Evolutionary conservation across 2,329 filamentous ascomycete genomes (phyloP), one percentile per base, ranked within the genome.

Genomic region (Cercospora sp.): DNA sequence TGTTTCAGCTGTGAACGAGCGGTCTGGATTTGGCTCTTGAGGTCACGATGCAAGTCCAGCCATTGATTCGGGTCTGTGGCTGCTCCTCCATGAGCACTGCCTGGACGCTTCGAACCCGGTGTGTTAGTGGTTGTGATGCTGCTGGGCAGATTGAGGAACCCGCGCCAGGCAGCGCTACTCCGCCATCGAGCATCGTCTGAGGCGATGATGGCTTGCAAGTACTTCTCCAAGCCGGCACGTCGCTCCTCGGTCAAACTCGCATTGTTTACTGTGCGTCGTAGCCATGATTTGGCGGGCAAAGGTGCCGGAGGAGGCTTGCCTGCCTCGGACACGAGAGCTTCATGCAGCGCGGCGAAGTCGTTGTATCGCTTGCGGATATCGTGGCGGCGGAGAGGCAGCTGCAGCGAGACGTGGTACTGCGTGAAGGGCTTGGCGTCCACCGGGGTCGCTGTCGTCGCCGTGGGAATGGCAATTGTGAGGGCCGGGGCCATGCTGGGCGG

Each of bases 311-410:
- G 91, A 20, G 90, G 79, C 23, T 82, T 76, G 73, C 88, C 88
- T 66, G 89, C 86, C 60, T 87, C 82, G 48, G 85, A 81, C 20
- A 84, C 83, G 8, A 96, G 85, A 3, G 85, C 80, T 31, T 82
- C 79, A 80, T 95, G 87, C 16, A 96, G 87, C 58, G 83, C 78
- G 65, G 83, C 82, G 76, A 95, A 95, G 77, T 95, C 92, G 63
- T 89, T 92, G 83, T 94, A 96, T 74, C 92, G 90, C 80, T 94
- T 94, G 75, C 89, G 88, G 5, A 93, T 84, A 71, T 91, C 89
- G 74, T 90, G 91, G 4, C 90, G 91, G 59, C 90, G 88, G 13
- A 94, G 85, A 0, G 92, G 91, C 1, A 93, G 88, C 61, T 91
- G 89, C 67, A 95, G 84, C 23, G 88, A 89, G 79, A 94, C 90